phyloP scores from a whole-genome alignment of 129 eudicot genomes.

The Artemisia argyi region DNA sequence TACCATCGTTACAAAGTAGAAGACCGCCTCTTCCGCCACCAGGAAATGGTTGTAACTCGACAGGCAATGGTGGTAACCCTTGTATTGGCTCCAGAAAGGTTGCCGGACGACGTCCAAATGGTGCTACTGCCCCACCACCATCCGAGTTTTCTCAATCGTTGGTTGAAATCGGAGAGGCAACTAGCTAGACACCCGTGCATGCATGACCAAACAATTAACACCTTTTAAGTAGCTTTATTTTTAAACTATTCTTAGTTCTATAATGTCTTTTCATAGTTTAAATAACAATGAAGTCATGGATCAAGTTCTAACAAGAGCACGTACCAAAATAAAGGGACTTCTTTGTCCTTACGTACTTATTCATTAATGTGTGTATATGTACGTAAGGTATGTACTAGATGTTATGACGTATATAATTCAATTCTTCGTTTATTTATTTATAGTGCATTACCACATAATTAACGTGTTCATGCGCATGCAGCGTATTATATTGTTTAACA shows the following conservation, averaged over 20 bases:
- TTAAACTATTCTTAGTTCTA: too few species aligned
- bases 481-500: too few species aligned
- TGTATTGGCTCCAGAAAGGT: background rate
- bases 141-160: background rate
- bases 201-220: background rate
- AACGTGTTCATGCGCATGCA: too few species aligned
- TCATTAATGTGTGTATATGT: too few species aligned
- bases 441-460: too few species aligned
- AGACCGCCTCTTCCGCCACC: background rate
- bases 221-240: too few species aligned
- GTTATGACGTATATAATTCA: too few species aligned
- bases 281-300: background rate
- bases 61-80: slow-evolving; percentile 6
- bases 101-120: background rate
- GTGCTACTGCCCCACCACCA: background rate
- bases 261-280: background rate
- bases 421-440: too few species aligned
- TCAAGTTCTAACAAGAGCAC: background rate
- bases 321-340: background rate
- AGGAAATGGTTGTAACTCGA: background rate
- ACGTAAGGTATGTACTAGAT: too few species aligned
- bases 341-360: background rate
- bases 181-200: background rate
- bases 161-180: background rate
- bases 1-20: background rate